A percentile compares a stretch with the other conserved stretches of the same genome.
These are phyloP conservation scores for Myriosclerotinia curreyana DNA, from an alignment of 2,329 filamentous ascomycete genomes.

Conservation along the genomic window DNA sequence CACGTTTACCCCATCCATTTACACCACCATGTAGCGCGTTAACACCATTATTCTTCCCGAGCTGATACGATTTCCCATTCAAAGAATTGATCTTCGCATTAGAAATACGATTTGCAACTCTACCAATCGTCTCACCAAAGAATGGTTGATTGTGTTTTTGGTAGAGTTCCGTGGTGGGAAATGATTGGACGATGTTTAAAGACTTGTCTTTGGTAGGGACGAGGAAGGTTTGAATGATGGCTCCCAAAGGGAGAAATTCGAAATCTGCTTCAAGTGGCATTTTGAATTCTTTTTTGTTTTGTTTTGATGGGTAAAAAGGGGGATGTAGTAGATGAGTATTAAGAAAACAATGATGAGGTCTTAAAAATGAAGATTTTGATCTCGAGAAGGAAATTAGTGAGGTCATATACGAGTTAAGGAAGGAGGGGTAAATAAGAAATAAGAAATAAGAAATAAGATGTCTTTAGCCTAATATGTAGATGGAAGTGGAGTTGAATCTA, in stretches of 20 bases:
- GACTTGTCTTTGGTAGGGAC: slow-evolving; percentile 51
- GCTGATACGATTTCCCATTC: slow-evolving; percentile 67
- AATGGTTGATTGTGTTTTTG: slow-evolving; percentile 70
- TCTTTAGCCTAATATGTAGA: slow-evolving; percentile 11
- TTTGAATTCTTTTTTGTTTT: not conserved
- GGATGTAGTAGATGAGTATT: not conserved
- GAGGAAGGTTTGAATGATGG: slow-evolving; percentile 76
- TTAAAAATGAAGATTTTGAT: not conserved
- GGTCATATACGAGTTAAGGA: slow-evolving; percentile 1
- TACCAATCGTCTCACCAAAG: slow-evolving; percentile 93
- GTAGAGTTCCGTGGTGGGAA: slow-evolving; percentile 74
- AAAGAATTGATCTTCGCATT: slow-evolving; percentile 67
- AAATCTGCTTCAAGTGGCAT: slow-evolving; percentile 39
- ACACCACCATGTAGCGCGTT: slow-evolving; percentile 74
- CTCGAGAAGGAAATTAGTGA: not conserved
- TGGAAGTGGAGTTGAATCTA: slow-evolving; percentile 14
- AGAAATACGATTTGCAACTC: slow-evolving; percentile 75
- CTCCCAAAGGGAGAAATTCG: slow-evolving; percentile 70
- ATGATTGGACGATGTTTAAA: slow-evolving; percentile 81
- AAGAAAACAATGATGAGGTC: not conserved
- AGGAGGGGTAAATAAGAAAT: slow-evolving; percentile 19
- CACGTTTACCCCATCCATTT: slow-evolving; percentile 76
- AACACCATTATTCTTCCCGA: slow-evolving; percentile 72
- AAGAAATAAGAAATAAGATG: not conserved
- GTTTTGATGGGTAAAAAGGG: not conserved